Evolutionary conservation across 2,329 filamentous ascomycete genomes (phyloP).

Genomic region (Capronia americana): DNA sequence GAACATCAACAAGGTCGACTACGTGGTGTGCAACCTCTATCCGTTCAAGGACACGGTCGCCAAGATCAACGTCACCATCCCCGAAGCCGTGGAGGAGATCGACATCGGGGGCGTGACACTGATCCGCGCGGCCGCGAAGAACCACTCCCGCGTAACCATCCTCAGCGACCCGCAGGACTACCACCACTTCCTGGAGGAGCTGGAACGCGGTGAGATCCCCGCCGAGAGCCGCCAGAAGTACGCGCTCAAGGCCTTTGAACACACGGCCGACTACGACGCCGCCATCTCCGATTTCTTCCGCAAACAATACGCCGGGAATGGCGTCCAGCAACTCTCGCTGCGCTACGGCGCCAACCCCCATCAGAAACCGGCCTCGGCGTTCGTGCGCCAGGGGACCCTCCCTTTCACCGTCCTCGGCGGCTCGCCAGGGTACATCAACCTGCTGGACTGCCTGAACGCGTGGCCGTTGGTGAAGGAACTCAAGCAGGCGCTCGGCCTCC

Average conservation of each 20-base stretch:
- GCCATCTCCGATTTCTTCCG: slow-evolving; percentile 98
- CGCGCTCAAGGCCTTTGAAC: slow-evolving; percentile 96
- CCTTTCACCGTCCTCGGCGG: slow-evolving; percentile 96
- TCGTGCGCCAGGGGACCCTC: slow-evolving; percentile 71
- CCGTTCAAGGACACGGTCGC: slow-evolving; percentile 98
- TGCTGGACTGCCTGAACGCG: slow-evolving; percentile 93
- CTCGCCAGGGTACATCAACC: slow-evolving; percentile 94
- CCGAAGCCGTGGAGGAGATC: slow-evolving; percentile 97
- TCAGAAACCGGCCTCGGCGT: slow-evolving; percentile 94
- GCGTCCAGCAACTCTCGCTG: slow-evolving; percentile 80
- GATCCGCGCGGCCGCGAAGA: slow-evolving; percentile 95
- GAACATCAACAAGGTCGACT: slow-evolving; percentile 94
- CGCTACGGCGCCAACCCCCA: slow-evolving; percentile 97
- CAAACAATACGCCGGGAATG: slow-evolving; percentile 89
- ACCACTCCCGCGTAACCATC: slow-evolving; percentile 93
- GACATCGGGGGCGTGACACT: slow-evolving; percentile 98
- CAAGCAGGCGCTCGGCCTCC: slow-evolving; percentile 82
- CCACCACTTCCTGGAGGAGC: slow-evolving; percentile 88
- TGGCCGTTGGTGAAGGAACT: slow-evolving; percentile 98
- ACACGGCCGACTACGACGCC: slow-evolving; percentile 94
- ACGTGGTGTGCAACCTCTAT: slow-evolving; percentile 97
- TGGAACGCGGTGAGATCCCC: slow-evolving; percentile 84
- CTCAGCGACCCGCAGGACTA: slow-evolving; percentile 95
- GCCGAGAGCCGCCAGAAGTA: slow-evolving; percentile 86
- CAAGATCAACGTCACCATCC: slow-evolving; percentile 95